phyloP scores from a whole-genome alignment of 768 basidiomycete genomes.

The Pholiota molesta region DNA sequence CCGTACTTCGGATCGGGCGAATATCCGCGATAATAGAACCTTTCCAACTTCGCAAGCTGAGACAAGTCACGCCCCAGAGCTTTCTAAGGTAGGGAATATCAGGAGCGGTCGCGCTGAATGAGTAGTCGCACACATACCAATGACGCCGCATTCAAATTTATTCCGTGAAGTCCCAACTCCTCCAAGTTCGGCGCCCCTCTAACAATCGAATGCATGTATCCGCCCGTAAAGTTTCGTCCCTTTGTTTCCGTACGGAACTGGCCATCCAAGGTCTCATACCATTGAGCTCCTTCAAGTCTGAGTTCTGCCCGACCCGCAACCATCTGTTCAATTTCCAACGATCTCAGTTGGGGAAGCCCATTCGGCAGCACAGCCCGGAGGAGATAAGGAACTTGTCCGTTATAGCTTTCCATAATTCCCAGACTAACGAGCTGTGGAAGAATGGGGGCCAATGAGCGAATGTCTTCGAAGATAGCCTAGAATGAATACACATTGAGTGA shows the following conservation, averaged over 20 bases:
- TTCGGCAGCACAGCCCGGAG: conserved; percentile 17
- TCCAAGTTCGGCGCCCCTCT: conserved; percentile 16
- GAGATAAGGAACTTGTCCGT: conserved; percentile 24
- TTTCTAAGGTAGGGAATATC: not conserved
- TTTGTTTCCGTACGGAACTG: conserved; percentile 5
- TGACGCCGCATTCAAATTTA: not conserved
- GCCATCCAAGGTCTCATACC: conserved; percentile 20
- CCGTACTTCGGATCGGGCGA: too few species aligned
- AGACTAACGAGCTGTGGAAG: conserved; percentile 6
- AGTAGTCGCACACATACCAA: not conserved
- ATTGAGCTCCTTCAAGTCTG: conserved; percentile 11
- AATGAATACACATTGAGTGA: too few species aligned
- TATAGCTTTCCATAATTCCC: conserved; percentile 7
- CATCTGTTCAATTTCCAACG: conserved; percentile 15
- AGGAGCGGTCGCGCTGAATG: too few species aligned
- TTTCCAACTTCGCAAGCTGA: too few species aligned
- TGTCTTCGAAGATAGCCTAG: conserved; percentile 7
- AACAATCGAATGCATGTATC: conserved; percentile 17
- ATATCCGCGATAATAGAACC: too few species aligned
- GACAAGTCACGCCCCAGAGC: too few species aligned
- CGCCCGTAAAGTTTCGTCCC: conserved; percentile 1
- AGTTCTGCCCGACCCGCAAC: not conserved
- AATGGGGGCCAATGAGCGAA: too few species aligned
- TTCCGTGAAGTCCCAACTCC: conserved; percentile 7
- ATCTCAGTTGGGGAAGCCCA: conserved; percentile 17